These are phyloP conservation scores for Amorphotheca resinae DNA, from an alignment of 495 filamentous ascomycete genomes.

Conservation along the genomic window DNA sequence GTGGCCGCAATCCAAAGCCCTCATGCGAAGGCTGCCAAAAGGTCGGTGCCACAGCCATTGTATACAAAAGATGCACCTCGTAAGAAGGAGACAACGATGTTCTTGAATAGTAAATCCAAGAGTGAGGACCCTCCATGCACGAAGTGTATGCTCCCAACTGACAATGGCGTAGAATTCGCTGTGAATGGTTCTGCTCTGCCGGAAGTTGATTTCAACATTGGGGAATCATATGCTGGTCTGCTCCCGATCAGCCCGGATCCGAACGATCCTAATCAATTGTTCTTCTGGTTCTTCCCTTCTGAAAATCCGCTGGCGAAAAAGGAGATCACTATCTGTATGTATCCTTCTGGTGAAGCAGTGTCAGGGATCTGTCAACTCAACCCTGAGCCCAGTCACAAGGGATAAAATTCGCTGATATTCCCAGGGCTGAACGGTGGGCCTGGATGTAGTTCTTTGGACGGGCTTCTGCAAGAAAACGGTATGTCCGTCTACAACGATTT, in stretches of 20 bases:
- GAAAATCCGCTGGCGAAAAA: constrained; percentile 41
- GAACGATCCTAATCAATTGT: constrained; percentile 43
- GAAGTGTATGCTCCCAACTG: background rate
- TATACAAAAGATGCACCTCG: constrained; percentile 11
- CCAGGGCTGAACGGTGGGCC: constrained; percentile 37
- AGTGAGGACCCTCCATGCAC: constrained; percentile 1
- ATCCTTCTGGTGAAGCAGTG: background rate
- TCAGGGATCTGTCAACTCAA: constrained; percentile 18
- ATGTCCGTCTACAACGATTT: background rate
- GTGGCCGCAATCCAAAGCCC: background rate
- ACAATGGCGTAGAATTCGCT: constrained; percentile 37
- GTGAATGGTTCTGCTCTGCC: constrained; percentile 58
- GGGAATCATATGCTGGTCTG: constrained; percentile 65
- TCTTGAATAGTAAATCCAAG: constrained; percentile 6
- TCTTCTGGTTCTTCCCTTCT: constrained; percentile 69
- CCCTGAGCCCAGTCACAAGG: no score
- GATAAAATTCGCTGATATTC: no score
- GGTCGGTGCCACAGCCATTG: background rate
- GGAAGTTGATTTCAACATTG: constrained; percentile 62
- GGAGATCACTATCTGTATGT: constrained; percentile 45
- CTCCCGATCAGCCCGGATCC: constrained; percentile 40
- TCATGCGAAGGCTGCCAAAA: constrained; percentile 7
- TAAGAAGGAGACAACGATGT: constrained; percentile 1
- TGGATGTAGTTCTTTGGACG: constrained; percentile 55
- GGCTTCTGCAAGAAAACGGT: constrained; percentile 57